Evolutionary conservation across 2,329 filamentous ascomycete genomes (phyloP).

Genomic region (Didymella pomorum): DNA sequence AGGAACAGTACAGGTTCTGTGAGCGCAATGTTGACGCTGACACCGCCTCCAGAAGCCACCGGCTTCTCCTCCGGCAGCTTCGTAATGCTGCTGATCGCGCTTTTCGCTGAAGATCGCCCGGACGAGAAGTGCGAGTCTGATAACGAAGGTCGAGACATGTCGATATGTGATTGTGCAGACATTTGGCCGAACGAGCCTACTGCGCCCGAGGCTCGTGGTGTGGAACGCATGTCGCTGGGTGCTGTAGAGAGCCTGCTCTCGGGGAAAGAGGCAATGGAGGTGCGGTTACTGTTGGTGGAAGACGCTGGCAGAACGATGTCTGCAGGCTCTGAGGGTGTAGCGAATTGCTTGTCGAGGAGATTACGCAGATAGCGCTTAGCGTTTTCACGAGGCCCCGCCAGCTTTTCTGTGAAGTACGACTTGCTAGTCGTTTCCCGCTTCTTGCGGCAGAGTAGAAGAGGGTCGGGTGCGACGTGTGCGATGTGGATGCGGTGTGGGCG

Average conservation of each 20-base stretch:
- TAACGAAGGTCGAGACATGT: slow-evolving; percentile 53
- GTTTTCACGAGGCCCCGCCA: slow-evolving; percentile 60
- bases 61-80: slow-evolving; percentile 67
- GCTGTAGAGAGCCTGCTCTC: slow-evolving; percentile 38
- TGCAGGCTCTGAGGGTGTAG: slow-evolving; percentile 30
- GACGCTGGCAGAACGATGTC: slow-evolving; percentile 36
- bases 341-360: slow-evolving; percentile 52
- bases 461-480: slow-evolving; percentile 57
- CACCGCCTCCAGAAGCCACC: slow-evolving; percentile 78
- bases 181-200: slow-evolving; percentile 21
- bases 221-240: slow-evolving; percentile 50
- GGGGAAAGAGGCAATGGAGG: slow-evolving; percentile 39
- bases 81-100: slow-evolving; percentile 43
- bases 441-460: slow-evolving; percentile 38
- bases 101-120: slow-evolving; percentile 45
- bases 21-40: slow-evolving; percentile 75
- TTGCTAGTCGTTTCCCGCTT: slow-evolving; percentile 45
- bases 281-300: slow-evolving; percentile 42
- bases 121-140: slow-evolving; percentile 52
- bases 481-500: slow-evolving; percentile 66
- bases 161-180: slow-evolving; percentile 43
- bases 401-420: slow-evolving; percentile 54
- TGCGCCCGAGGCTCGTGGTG: slow-evolving; percentile 48
- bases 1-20: slow-evolving; percentile 84
- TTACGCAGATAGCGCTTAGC: slow-evolving; percentile 60